Evolutionary conservation across 352 stramenopile genomes (phyloP), one percentile per base, ranked within the genome.

Genomic region (Globisporangium takayamanum): DNA sequence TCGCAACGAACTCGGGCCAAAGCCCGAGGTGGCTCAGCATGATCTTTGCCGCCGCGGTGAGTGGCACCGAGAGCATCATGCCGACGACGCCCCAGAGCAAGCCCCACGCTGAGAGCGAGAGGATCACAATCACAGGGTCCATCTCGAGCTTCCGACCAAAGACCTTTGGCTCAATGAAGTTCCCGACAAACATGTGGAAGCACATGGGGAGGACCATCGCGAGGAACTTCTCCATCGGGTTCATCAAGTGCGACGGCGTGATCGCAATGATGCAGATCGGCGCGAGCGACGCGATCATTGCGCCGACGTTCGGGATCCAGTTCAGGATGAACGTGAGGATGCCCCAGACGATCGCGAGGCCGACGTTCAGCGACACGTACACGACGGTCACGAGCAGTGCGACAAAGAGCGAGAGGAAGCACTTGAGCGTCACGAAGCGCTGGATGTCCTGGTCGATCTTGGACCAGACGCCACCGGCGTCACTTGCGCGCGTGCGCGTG

Each of bases 391-490:
- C 85, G 51, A 95, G 71, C 56, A 95, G 71, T 33, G 85, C 83
- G 20, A 95, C 85, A 46, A 95, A 93, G 37, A 95, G 78, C 46
- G 83, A 93, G 22, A 95, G 68, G 59, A 93, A 95, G 63, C 83
- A 92, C 72, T 95, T 95, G 44, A 95, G 69, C 26, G 85, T 93
- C 48, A 95, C 85, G 57, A 95, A 95, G 2, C 85, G 81, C 65
- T 95, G 85, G 55, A 95, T 92, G 50, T 95, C 85, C 56, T 92
- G 78, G 59, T 95, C 85, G 39, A 95, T 91, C 68, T 92, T 93
- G 59, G 85, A 92, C 85, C 85, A 95, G 8, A 91, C 85, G 22
- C 85, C 85, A 30, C 85, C 85, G 26, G 84, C 84, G 66, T 95
- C 85, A 61, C 83, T 87, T 18, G 84, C 85, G 53, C 85, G 81